phyloP scores from a whole-genome alignment of 2,329 filamentous ascomycete species.

The Lachnellula arida region DNA sequence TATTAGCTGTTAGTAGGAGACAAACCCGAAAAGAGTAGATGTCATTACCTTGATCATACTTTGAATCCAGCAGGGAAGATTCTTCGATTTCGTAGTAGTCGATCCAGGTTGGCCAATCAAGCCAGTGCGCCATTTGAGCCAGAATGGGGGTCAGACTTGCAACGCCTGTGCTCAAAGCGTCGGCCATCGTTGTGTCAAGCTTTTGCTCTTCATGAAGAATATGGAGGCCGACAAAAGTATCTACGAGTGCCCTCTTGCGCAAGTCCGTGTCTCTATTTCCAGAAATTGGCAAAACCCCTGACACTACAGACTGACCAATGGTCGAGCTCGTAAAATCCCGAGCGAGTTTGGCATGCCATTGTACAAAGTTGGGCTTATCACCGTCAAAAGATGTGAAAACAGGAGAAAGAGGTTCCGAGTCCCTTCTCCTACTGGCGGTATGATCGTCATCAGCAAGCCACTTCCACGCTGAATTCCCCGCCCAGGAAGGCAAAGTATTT shows the following conservation, averaged over 20 bases:
- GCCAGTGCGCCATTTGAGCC: constrained; percentile 76
- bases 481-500: constrained; percentile 45
- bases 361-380: constrained; percentile 51
- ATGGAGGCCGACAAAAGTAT: constrained; percentile 73
- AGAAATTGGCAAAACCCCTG: constrained; percentile 63
- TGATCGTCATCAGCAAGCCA: constrained; percentile 62
- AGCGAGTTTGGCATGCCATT: constrained; percentile 52
- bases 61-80: constrained; percentile 45
- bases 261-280: constrained; percentile 47
- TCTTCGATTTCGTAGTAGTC: constrained; percentile 59
- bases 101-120: constrained; percentile 67
- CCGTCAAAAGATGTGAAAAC: constrained; percentile 27
- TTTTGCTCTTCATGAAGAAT: constrained; percentile 87
- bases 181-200: constrained; percentile 58
- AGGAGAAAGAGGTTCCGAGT: constrained; percentile 5
- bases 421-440: not conserved
- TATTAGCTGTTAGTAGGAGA: constrained; percentile 6
- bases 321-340: constrained; percentile 60
- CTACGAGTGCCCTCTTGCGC: constrained; percentile 56
- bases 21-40: not conserved
- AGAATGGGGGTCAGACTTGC: constrained; percentile 65
- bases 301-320: constrained; percentile 50
- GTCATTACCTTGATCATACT: constrained; percentile 48
- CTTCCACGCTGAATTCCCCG: constrained; percentile 62
- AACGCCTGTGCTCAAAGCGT: constrained; percentile 40